A percentile compares a stretch with the other conserved stretches of the same genome.
These are phyloP conservation scores for Lyophyllum semitale DNA, from an alignment of 768 basidiomycete species.

Conservation along the genomic window DNA sequence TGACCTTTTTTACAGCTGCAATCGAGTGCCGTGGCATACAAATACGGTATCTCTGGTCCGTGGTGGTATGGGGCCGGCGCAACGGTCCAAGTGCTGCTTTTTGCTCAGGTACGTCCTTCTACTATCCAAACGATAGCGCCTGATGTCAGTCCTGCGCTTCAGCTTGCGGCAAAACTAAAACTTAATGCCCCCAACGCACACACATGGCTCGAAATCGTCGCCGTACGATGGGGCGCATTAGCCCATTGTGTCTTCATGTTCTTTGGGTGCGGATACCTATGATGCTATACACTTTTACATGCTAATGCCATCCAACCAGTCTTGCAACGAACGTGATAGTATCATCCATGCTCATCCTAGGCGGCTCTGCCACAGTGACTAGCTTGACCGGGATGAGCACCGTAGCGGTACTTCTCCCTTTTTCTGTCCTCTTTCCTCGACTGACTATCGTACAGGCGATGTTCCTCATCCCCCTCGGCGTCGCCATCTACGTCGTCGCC, in stretches of 20 bases:
- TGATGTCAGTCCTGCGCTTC: neutral
- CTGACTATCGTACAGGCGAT: slow-evolving; percentile 55
- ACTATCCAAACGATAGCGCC: neutral
- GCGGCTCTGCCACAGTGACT: slow-evolving; percentile 85
- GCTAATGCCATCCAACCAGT: slow-evolving; percentile 27
- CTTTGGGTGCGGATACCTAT: slow-evolving; percentile 58
- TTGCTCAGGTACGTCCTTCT: slow-evolving; percentile 62
- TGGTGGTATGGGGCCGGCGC: slow-evolving; percentile 96
- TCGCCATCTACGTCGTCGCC: slow-evolving; percentile 85
- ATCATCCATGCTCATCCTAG: slow-evolving; percentile 81
- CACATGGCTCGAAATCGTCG: slow-evolving; percentile 89
- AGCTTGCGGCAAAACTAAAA: slow-evolving; percentile 91
- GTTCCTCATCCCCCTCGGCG: slow-evolving; percentile 87
- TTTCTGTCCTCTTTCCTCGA: neutral
- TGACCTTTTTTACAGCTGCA: slow-evolving; percentile 46
- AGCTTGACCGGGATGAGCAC: slow-evolving; percentile 89
- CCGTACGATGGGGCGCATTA: slow-evolving; percentile 72
- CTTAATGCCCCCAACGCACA: slow-evolving; percentile 86
- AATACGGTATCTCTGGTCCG: slow-evolving; percentile 81
- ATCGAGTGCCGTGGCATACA: slow-evolving; percentile 83
- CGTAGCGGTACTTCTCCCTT: slow-evolving; percentile 50
- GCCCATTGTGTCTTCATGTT: slow-evolving; percentile 88
- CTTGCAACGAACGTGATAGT: slow-evolving; percentile 91
- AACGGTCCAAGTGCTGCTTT: slow-evolving; percentile 86
- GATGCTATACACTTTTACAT: neutral